These are phyloP conservation scores for Globisporangium megalacanthum DNA, from an alignment of 352 stramenopile genomes.

Conservation along the genomic window DNA sequence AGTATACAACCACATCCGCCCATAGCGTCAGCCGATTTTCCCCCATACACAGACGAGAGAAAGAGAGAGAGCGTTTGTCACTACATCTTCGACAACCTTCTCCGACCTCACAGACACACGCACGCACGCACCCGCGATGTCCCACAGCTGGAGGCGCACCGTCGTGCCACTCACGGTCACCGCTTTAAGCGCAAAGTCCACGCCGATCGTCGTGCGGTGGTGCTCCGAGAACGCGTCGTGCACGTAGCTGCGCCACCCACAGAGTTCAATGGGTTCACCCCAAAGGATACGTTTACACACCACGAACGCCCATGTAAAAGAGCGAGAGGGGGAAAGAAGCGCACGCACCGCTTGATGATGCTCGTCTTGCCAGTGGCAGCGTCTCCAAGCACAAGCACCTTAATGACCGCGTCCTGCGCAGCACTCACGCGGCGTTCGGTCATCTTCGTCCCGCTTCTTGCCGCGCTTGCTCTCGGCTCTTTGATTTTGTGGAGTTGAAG, in stretches of 20 bases:
- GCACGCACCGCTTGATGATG: constrained; percentile 87
- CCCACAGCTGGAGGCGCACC: constrained; percentile 91
- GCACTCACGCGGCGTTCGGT: constrained; percentile 64
- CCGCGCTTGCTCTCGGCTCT: background rate
- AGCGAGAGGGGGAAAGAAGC: background rate
- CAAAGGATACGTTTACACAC: background rate
- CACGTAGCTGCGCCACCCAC: constrained; percentile 50
- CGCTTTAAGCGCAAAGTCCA: constrained; percentile 91
- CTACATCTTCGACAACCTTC: background rate
- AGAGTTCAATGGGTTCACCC: too few relatives aligned
- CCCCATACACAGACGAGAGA: background rate
- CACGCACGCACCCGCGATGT: constrained; percentile 66
- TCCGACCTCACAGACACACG: background rate
- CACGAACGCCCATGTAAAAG: background rate
- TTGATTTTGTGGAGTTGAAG: too few relatives aligned
- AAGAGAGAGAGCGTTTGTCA: background rate
- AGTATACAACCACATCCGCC: background rate
- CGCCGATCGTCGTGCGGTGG: constrained; percentile 90
- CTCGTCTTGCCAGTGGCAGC: constrained; percentile 90
- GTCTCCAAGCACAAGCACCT: constrained; percentile 89
- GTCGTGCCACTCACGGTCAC: constrained; percentile 83
- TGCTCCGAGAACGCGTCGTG: constrained; percentile 91
- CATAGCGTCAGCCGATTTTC: background rate
- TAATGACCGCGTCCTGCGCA: constrained; percentile 87
- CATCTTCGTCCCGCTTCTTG: constrained; percentile 21